These are phyloP conservation scores for Penicillium herquei DNA, from an alignment of 495 filamentous ascomycete genomes.

Conservation along the genomic window DNA sequence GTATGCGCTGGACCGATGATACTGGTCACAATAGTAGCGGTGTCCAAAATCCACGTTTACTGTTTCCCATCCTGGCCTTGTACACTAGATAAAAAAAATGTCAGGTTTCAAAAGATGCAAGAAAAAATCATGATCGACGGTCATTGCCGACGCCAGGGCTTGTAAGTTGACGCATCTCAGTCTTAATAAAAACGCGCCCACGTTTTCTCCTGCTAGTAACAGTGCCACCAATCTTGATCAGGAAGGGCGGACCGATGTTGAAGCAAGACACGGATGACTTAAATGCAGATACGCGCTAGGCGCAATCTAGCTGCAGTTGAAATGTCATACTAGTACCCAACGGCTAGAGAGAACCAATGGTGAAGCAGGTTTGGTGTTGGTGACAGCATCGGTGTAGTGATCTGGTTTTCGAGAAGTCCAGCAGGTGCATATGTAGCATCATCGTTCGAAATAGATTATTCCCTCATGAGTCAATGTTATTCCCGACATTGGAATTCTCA, in stretches of 20 bases:
- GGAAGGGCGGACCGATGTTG: background rate
- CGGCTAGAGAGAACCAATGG: slow-evolving; percentile 4
- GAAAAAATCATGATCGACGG: slow-evolving; percentile 8
- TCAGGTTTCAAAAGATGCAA: no score
- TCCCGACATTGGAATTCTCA: background rate
- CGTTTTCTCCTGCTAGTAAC: no score
- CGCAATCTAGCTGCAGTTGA: slow-evolving; percentile 2
- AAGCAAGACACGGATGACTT: background rate
- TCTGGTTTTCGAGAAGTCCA: no score
- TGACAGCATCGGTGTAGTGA: background rate
- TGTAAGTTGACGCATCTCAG: no score
- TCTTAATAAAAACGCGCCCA: no score
- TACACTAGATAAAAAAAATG: background rate
- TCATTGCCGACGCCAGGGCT: background rate
- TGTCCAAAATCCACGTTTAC: background rate
- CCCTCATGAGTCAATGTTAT: background rate
- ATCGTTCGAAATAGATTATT: no score
- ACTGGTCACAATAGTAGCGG: slow-evolving; percentile 1
- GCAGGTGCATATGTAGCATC: no score
- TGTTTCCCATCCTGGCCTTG: background rate
- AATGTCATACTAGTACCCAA: background rate
- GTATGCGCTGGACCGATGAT: background rate
- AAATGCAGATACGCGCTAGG: slow-evolving; percentile 8
- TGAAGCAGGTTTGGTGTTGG: slow-evolving; percentile 1
- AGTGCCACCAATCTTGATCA: background rate